Evolutionary conservation across 148 eudicot genomes (phyloP), one percentile per base, ranked within the genome.

Genomic region (Chenopodium berlandieri): DNA sequence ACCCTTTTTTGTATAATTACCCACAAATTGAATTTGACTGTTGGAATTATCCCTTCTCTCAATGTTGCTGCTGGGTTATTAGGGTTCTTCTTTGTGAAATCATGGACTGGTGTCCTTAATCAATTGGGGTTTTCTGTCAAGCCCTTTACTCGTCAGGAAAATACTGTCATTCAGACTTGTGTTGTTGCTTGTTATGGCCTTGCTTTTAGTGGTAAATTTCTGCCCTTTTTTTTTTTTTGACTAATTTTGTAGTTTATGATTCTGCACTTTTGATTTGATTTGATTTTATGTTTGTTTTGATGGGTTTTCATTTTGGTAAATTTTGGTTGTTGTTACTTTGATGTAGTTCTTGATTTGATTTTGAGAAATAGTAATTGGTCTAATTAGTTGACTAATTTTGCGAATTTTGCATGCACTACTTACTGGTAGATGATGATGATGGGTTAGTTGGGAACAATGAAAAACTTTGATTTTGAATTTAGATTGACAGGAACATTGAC

Each of bases 131-230:
- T 92, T 79, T 75, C 84, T 23, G 60, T 79, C 46, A 78, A 84
- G 54, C 95, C 97, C 0, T 94, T 94, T 64, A 94, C 98, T 31
- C 86, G 89, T 32, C 98, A 92, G 75, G 98, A 94, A 88, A 94
- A 94, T 70, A 94, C 97, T 56, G 95, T 93, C 30, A 94, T 94
- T 75, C 98, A 94, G 83, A 94, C 98, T 30, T 94, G 98, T 75
- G 95, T 94, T 71, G 98, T 94, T 79, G 97, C 98, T 78, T 92
- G 97, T 46, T 94, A 92, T 79, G 97, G 98, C 83, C 94, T 94
- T 72, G 95, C 98, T 67, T 94, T 92, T 76, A 94, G 98, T 73
- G 98, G 98, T 93, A 89, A 47, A 31, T 6, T 23, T 75, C 37
- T 22, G 52, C 7, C 44, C 40, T 84, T 54, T 19, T 63, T 17